Base-by-base conservation (phyloP, 768 basidiomycete genomes). In the Boletales sp. region DNA sequence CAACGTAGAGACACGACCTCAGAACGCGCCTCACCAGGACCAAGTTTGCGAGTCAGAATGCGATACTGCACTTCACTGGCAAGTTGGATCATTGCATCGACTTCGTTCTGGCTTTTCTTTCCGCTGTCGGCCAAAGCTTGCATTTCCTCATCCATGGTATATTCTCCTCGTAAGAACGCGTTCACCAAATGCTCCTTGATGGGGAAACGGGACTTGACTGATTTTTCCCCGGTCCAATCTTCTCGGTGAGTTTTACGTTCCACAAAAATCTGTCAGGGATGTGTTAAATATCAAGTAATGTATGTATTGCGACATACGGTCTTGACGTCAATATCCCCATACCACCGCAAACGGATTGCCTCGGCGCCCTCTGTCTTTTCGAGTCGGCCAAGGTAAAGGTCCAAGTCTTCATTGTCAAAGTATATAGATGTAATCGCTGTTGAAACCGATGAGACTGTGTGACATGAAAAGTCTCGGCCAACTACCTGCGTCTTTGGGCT, bases 291-390 rank as follows among this genome's bases (percentile, higher is more conserved):
- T 24, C n/a, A 2, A 12, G 29, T 27, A 15, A 27, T 11, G 4
- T 45, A 36, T n/a, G 31, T 40, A 46, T 14, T 36, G 13, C 6
- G 9, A 70, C 82, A 57, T 51, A 90, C 91, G 12, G 86, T 90
- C 64, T 87, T 92, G 44, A 78, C 81, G 50, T 82, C 77, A 49
- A 83, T 81, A 63, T 92, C 94, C 11, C 97, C 97, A 63, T 99
- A 99, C 97, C 97, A 98, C 32, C 97, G 82, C 52, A 99, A 72
- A 40, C 97, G 91, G 50, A 99, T 80, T 14, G 97, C 97, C 68
- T 99, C 93, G 2, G 97, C 97, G 4, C 97, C 97, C 72, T 98
- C 97, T 0, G 94, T 97, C 78, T 99, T 99, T 70, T 99, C 97
- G 35, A 98, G 74, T 19, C 97, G 84, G 38, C 97, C 97, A 12